phyloP scores from a whole-genome alignment of 2,329 filamentous ascomycete species.

The Pseudofabraea citricarpa region DNA sequence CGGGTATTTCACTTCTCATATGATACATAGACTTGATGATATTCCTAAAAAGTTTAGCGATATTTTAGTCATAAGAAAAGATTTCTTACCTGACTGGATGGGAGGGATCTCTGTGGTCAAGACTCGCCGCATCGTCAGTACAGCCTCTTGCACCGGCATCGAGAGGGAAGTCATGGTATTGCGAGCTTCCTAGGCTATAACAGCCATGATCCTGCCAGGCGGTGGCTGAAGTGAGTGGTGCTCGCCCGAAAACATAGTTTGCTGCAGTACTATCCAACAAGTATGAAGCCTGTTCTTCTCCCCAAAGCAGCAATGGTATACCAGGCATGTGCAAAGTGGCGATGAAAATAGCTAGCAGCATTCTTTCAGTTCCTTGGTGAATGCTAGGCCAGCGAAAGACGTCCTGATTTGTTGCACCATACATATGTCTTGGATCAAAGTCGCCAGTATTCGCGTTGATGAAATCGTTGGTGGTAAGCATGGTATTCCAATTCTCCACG shows the following conservation, averaged over 20 bases:
- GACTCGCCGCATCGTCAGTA: slow-evolving; percentile 48
- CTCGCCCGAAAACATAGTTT: slow-evolving; percentile 62
- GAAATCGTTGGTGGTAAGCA: slow-evolving; percentile 54
- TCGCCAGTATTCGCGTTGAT: slow-evolving; percentile 54
- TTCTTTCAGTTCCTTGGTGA: slow-evolving; percentile 49
- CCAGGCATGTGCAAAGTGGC: slow-evolving; percentile 56
- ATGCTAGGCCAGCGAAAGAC: slow-evolving; percentile 61
- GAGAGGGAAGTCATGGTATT: slow-evolving; percentile 54
- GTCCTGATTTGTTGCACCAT: slow-evolving; percentile 61
- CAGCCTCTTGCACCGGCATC: slow-evolving; percentile 50
- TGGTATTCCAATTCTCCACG: slow-evolving; percentile 46
- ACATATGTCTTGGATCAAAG: slow-evolving; percentile 62
- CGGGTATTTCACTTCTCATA: slow-evolving; percentile 49
- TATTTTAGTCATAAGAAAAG: no score
- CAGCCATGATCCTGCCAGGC: slow-evolving; percentile 64
- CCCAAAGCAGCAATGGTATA: slow-evolving; percentile 56
- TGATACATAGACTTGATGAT: slow-evolving; percentile 59
- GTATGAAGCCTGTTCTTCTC: slow-evolving; percentile 63
- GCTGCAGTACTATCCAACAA: slow-evolving; percentile 57
- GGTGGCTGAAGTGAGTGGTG: slow-evolving; percentile 54
- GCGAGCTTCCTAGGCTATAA: slow-evolving; percentile 49
- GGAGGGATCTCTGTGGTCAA: slow-evolving; percentile 59
- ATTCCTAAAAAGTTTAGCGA: slow-evolving; percentile 45
- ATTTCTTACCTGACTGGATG: slow-evolving; percentile 40
- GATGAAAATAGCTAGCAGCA: slow-evolving; percentile 53